Evolutionary conservation across 2,329 filamentous ascomycete species (phyloP).

Genomic region (Sodiomyces alkalinus): DNA sequence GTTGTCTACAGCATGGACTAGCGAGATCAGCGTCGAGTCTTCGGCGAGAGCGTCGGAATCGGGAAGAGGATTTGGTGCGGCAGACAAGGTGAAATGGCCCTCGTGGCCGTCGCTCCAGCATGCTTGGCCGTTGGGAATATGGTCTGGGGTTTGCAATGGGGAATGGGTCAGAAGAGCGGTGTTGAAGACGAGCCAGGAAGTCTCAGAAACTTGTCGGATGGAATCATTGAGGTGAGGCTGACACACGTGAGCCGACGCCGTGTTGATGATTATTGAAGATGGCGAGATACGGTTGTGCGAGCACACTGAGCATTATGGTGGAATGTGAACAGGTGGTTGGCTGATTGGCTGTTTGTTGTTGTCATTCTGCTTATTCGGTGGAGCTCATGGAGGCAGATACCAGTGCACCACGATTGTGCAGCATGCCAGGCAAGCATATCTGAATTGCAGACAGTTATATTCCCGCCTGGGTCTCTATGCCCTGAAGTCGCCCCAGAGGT

Average conservation of each 20-base stretch:
- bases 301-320: too few relatives aligned
- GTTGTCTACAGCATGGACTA: not conserved
- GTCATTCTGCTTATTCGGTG: too few relatives aligned
- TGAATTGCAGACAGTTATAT: too few relatives aligned
- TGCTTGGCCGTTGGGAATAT: slow-evolving; percentile 3
- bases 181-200: slow-evolving; percentile 4
- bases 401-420: too few relatives aligned
- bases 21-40: slow-evolving; percentile 2
- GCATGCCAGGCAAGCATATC: too few relatives aligned
- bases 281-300: too few relatives aligned
- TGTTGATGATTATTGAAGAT: not conserved
- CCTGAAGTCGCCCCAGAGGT: too few relatives aligned
- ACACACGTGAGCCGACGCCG: not conserved
- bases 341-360: too few relatives aligned
- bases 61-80: slow-evolving; percentile 4
- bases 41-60: slow-evolving; percentile 3
- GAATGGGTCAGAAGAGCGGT: slow-evolving; percentile 3
- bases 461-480: too few relatives aligned
- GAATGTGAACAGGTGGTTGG: too few relatives aligned
- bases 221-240: slow-evolving; percentile 5
- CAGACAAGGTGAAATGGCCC: slow-evolving; percentile 4
- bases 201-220: slow-evolving; percentile 4
- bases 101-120: slow-evolving; percentile 5
- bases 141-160: slow-evolving; percentile 2
- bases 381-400: too few relatives aligned